Percentiles rank a stretch among this genome's conserved stretches.
Conservation (phyloP, 2,329 filamentous ascomycete genomes). For the Monosporascus ibericus region DNA sequence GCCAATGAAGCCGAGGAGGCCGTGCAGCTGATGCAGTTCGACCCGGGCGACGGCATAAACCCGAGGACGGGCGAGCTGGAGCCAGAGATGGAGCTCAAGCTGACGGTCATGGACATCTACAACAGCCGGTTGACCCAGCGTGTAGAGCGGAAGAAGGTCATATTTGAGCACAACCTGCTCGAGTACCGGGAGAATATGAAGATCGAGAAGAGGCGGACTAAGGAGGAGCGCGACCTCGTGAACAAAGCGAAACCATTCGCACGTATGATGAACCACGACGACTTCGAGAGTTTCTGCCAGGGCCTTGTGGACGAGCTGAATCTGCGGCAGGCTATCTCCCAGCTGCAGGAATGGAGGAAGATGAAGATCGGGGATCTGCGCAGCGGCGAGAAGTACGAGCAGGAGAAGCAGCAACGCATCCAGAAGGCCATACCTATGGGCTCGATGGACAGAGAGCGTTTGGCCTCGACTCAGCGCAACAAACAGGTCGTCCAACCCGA, state of each 20-base stretch:
- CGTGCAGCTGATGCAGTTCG: conserved; percentile 97
- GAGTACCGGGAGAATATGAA: conserved; percentile 91
- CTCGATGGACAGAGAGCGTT: conserved; percentile 73
- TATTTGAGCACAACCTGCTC: conserved; percentile 90
- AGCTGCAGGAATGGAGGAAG: conserved; percentile 89
- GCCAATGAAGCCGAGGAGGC: conserved; percentile 97
- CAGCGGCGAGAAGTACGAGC: conserved; percentile 86
- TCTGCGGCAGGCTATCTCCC: conserved; percentile 78
- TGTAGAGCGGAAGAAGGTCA: conserved; percentile 90
- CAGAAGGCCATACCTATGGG: conserved; percentile 67
- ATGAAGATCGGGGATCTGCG: conserved; percentile 79
- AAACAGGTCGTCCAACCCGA: conserved; percentile 63
- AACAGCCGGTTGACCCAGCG: conserved; percentile 85
- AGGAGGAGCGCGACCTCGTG: conserved; percentile 85
- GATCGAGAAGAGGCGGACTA: conserved; percentile 88
- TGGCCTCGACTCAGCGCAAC: conserved; percentile 65
- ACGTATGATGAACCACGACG: conserved; percentile 89
- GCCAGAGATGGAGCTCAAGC: conserved; percentile 93
- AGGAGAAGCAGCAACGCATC: conserved; percentile 72
- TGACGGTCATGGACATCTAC: conserved; percentile 98
- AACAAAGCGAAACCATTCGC: conserved; percentile 96
- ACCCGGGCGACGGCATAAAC: conserved; percentile 90
- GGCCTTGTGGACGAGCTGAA: conserved; percentile 89
- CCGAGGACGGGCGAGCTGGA: conserved; percentile 76
- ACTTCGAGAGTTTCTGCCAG: conserved; percentile 81